phyloP scores from a whole-genome alignment of 768 basidiomycete genomes.

The Boletus rubroflammeus region DNA sequence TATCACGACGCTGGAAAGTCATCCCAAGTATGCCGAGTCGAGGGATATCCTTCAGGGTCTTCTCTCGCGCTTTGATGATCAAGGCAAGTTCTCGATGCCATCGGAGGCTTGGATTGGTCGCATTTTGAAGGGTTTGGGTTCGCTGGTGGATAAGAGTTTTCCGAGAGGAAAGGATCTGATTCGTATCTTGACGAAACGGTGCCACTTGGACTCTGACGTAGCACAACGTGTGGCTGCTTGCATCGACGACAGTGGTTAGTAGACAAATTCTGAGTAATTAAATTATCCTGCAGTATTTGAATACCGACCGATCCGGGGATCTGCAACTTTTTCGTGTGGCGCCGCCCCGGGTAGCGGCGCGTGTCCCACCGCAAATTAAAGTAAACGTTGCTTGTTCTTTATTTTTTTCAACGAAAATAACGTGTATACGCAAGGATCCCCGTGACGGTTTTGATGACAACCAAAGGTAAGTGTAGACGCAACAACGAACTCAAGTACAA shows the following conservation, averaged over 20 bases:
- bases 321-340: too few species aligned
- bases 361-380: too few species aligned
- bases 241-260: conserved; percentile 13
- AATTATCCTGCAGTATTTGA: background rate
- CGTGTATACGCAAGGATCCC: too few species aligned
- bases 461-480: too few species aligned
- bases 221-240: conserved; percentile 22
- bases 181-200: conserved; percentile 27
- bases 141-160: conserved; percentile 16
- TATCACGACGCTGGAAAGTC: conserved; percentile 25
- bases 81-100: conserved; percentile 31
- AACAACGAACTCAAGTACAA: too few species aligned
- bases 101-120: conserved; percentile 26
- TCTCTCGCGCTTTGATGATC: conserved; percentile 18
- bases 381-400: too few species aligned
- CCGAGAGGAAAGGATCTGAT: conserved; percentile 25
- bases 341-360: too few species aligned
- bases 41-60: conserved; percentile 20
- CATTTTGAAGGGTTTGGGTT: conserved; percentile 22
- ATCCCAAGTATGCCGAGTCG: conserved; percentile 31
- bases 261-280: background rate
- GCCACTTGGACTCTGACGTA: conserved; percentile 19
- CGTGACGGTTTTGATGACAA: too few species aligned
- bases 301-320: background rate
- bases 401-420: too few species aligned